phyloP scores from a whole-genome alignment of 352 stramenopile species.

The Hyaloperonospora brassicae region DNA sequence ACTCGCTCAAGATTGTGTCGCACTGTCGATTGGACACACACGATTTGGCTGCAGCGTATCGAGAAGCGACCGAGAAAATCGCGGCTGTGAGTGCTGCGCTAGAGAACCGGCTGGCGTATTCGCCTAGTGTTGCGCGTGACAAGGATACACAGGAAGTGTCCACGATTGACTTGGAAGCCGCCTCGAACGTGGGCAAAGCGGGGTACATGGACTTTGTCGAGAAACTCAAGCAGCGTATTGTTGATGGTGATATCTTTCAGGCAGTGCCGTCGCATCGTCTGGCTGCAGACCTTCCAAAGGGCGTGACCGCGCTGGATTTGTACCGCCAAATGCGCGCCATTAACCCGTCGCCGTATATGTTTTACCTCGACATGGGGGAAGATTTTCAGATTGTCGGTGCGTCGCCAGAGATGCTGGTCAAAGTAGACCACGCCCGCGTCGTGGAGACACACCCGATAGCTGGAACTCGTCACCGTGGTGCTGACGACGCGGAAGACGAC shows the following conservation, averaged over 20 bases:
- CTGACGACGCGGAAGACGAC: constrained; percentile 80
- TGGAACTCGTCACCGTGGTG: constrained; percentile 77
- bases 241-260: constrained; percentile 88
- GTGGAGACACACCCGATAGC: constrained; percentile 88
- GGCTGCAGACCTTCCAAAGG: constrained; percentile 50
- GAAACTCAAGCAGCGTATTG: constrained; percentile 83
- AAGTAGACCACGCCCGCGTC: constrained; percentile 75
- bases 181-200: constrained; percentile 74
- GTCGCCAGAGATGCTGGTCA: constrained; percentile 86
- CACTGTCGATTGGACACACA: constrained; percentile 66
- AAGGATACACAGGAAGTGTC: constrained; percentile 28
- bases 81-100: constrained; percentile 49
- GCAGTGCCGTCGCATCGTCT: constrained; percentile 81
- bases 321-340: constrained; percentile 86
- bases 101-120: constrained; percentile 48
- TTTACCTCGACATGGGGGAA: constrained; percentile 76
- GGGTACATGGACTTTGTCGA: constrained; percentile 85
- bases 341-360: constrained; percentile 89
- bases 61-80: constrained; percentile 68
- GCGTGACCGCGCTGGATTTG: constrained; percentile 69
- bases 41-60: constrained; percentile 59
- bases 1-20: constrained; percentile 86
- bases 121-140: constrained; percentile 46
- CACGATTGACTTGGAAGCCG: constrained; percentile 62
- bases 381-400: constrained; percentile 85